Evolutionary conservation across 1,139 yeast genomes (phyloP).

Genomic region (Pichia sp.): DNA sequence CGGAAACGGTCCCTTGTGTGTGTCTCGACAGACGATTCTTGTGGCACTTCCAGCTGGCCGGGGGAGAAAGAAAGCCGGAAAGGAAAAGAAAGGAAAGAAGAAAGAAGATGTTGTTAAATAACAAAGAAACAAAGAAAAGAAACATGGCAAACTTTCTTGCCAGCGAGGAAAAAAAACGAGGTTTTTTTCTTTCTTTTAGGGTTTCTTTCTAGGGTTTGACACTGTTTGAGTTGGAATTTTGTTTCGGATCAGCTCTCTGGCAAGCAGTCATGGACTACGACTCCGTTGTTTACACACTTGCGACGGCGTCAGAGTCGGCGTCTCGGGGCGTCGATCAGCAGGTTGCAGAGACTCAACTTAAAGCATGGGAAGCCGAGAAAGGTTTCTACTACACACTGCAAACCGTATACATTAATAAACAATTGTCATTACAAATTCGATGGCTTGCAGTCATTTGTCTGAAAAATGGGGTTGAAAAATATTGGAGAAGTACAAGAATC

Average conservation of each 20-base stretch:
- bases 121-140: slow-evolving; percentile 18
- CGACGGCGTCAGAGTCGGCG: slow-evolving; percentile 24
- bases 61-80: slow-evolving; percentile 7
- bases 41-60: too few relatives aligned
- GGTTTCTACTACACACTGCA: slow-evolving; percentile 38
- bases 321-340: slow-evolving; percentile 24
- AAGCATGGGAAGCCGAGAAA: slow-evolving; percentile 56
- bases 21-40: slow-evolving; percentile 26
- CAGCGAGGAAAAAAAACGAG: too few relatives aligned
- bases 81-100: neutral
- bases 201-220: too few relatives aligned
- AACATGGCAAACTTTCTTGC: neutral
- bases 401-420: slow-evolving; percentile 52
- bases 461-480: slow-evolving; percentile 78
- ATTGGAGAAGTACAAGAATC: slow-evolving; percentile 67
- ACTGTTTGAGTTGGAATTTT: too few relatives aligned
- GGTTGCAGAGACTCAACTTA: slow-evolving; percentile 61
- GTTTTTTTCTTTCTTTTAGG: slow-evolving; percentile 6
- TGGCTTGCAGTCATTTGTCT: slow-evolving; percentile 86
- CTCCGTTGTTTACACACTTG: slow-evolving; percentile 22
- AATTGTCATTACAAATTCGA: slow-evolving; percentile 57
- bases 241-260: too few relatives aligned
- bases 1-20: slow-evolving; percentile 16
- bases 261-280: slow-evolving; percentile 19
- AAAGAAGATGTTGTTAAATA: too few relatives aligned